Evolutionary conservation across 257 asterid genomes (phyloP).

Genomic region (Scutellaria barbata): DNA sequence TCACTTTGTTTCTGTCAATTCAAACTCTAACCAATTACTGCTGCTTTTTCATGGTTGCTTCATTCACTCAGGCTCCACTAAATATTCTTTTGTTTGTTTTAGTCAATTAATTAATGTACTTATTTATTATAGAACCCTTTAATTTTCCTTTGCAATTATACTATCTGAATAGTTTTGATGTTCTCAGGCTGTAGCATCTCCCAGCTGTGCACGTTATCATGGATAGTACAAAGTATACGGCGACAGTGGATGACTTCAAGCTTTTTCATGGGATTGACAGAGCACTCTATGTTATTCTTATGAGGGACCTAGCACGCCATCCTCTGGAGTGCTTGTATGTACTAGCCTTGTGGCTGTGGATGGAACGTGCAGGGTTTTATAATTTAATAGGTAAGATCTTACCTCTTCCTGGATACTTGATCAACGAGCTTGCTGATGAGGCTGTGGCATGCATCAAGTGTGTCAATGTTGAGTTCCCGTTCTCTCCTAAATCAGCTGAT

Average conservation of each 20-base stretch:
- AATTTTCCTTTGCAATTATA: neutral
- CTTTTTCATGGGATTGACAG: conserved; percentile 57
- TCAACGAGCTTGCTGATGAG: conserved; percentile 65
- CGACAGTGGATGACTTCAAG: conserved; percentile 45
- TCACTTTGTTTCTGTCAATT: conserved; percentile 5
- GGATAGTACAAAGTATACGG: conserved; percentile 36
- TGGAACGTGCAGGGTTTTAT: conserved; percentile 50
- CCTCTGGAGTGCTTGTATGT: conserved; percentile 56
- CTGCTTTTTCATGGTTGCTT: conserved; percentile 11
- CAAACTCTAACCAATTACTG: neutral
- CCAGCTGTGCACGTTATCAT: conserved; percentile 28
- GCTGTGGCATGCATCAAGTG: conserved; percentile 60
- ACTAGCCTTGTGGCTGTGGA: conserved; percentile 73
- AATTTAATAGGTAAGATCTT: conserved; percentile 40
- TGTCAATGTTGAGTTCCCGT: conserved; percentile 31
- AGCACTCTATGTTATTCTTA: conserved; percentile 55
- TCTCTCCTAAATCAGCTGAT: conserved; percentile 37
- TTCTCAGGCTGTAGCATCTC: conserved; percentile 43
- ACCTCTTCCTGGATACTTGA: conserved; percentile 46
- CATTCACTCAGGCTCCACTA: neutral
- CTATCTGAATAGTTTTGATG: conserved; percentile 6
- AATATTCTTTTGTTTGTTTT: neutral
- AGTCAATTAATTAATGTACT: neutral
- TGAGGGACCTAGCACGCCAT: conserved; percentile 49
- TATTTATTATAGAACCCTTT: neutral